These are phyloP conservation scores for Candida xiaguanensis DNA, from an alignment of 805 yeast genomes.

Conservation along the genomic window DNA sequence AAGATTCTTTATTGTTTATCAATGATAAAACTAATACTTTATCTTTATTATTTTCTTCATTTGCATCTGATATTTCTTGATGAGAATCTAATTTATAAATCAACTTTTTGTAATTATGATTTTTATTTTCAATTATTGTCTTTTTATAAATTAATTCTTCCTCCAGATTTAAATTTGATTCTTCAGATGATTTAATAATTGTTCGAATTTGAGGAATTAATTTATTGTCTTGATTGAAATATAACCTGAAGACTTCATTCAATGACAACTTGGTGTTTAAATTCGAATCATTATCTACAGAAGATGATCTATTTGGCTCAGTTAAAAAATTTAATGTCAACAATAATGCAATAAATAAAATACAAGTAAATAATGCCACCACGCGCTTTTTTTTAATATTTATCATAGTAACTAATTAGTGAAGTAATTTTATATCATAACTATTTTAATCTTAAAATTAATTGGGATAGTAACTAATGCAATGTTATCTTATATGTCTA, in stretches of 20 bases:
- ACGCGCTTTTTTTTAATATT: neutral
- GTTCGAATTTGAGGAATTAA: neutral
- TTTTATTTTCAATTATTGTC: neutral
- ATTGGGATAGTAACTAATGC: too few species aligned
- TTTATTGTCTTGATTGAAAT: neutral
- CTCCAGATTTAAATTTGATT: neutral
- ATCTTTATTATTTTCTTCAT: neutral
- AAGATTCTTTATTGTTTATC: slow-evolving; percentile 1
- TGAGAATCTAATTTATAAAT: neutral
- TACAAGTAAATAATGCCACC: neutral
- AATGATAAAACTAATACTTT: neutral
- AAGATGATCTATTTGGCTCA: neutral
- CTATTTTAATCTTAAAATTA: neutral
- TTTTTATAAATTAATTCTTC: neutral
- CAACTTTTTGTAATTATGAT: neutral
- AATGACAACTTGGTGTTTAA: neutral
- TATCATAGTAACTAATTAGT: neutral
- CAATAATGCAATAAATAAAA: neutral
- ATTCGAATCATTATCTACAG: neutral
- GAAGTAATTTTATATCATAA: neutral
- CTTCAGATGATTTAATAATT: neutral
- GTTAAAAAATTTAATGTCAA: neutral
- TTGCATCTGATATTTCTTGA: too few species aligned
- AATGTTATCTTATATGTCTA: too few species aligned
- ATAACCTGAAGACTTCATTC: neutral